phyloP scores from a whole-genome alignment of 176 grass and related monocot species.

The Oryza longistaminata region DNA sequence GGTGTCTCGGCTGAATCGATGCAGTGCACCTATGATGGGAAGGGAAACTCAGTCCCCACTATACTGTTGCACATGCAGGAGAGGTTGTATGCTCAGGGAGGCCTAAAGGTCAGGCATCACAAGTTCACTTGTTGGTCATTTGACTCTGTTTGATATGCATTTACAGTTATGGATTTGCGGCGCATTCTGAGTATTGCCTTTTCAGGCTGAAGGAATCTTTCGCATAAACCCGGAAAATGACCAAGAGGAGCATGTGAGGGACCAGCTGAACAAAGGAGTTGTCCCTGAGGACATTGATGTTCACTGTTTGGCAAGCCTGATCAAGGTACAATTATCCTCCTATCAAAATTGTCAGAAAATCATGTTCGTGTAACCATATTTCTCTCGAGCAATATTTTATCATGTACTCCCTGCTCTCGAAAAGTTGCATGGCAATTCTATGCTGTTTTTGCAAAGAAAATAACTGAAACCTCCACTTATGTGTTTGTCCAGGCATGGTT shows the following conservation, averaged over 20 bases:
- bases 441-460: background rate
- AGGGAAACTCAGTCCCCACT: conserved; percentile 86
- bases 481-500: conserved; percentile 71
- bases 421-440: background rate
- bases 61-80: conserved; percentile 91
- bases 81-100: conserved; percentile 75
- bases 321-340: conserved; percentile 61
- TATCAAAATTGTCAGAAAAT: background rate
- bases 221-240: conserved; percentile 92
- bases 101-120: conserved; percentile 60
- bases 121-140: background rate
- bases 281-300: conserved; percentile 88
- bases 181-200: background rate
- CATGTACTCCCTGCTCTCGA: background rate
- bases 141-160: background rate
- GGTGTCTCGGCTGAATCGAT: conserved; percentile 93
- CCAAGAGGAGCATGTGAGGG: conserved; percentile 86
- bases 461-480: background rate
- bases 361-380: background rate
- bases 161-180: background rate
- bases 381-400: background rate
- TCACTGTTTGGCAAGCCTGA: conserved; percentile 87
- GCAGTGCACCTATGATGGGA: conserved; percentile 79
- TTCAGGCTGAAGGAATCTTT: conserved; percentile 91
- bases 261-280: conserved; percentile 73